Base-by-base conservation (phyloP, 495 filamentous ascomycete genomes). In the Penicillium salamii region DNA sequence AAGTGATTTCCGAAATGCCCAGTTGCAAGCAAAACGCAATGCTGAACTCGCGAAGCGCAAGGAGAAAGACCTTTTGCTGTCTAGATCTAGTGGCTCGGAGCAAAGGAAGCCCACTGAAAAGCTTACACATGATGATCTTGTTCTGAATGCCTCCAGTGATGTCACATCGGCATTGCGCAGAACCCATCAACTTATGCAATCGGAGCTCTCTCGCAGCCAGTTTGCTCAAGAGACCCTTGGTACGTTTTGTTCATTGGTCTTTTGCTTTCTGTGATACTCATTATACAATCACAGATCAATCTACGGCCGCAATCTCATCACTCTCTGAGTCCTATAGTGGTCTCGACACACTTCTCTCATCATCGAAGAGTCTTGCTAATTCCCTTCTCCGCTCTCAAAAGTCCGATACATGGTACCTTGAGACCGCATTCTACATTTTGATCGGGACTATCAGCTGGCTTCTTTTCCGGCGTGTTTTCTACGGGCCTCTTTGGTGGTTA, bases 371-470 rank as follows among this genome's bases (percentile, higher is more conserved):
- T 49, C 78, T 99, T 13, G 79, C 97, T 9, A 80, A 79, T 13
- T 89, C 88, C 19, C 71, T 99, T 38, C 73, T 97, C 28, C 82
- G 82, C 55, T 90, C 88, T 24, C 88, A 91, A 60, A 97, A 97
- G 72, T 91, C 85, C 33, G 93, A 97, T 66, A 93, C 90, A 3
- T 99, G 93, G 93, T 99, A 99, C 58, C 78, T 97, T 21, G 83
- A 90, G 67, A 91, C 85, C 15, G 84, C 91, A 0, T 85, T 97
- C 54, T 91, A 90, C 55, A 69, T 97, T 38, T 77, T 97, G 7
- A 32, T 88, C 12, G 77, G 68, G 2, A 96, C 88, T 5, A 82
- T 96, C 26, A 68, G 68, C 9, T 99, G 93, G 93, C 73, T 99
- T 7, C 58, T 97, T 2, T 93, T 92, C 49, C 74, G 93, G 14